Conservation (phyloP, 192 early-diverging fungal genomes). For the Endogone sp. region DNA sequence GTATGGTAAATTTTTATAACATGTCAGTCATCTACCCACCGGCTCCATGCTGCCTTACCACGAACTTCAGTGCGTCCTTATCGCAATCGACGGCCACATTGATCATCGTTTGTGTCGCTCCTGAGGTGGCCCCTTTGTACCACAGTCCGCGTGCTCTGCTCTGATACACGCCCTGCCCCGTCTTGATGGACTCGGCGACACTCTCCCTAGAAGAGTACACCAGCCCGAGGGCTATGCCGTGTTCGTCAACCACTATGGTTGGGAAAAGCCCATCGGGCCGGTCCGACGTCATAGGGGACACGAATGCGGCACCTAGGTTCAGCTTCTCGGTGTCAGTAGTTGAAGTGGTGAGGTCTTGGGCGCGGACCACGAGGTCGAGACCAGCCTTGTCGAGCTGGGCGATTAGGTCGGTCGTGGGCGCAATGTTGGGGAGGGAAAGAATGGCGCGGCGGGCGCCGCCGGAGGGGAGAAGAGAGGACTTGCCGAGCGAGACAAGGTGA, state of each 20-base stretch:
- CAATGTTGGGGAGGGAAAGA: constrained; percentile 16
- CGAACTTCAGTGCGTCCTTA: constrained; percentile 79
- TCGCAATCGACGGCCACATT: constrained; percentile 89
- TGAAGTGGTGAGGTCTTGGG: constrained; percentile 22
- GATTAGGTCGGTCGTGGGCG: constrained; percentile 18
- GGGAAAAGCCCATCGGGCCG: constrained; percentile 89
- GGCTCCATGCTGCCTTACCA: constrained; percentile 79
- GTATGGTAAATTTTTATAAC: no score
- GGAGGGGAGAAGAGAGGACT: constrained; percentile 30
- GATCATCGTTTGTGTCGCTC: constrained; percentile 85
- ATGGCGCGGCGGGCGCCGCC: constrained; percentile 37
- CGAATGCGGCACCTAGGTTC: constrained; percentile 56
- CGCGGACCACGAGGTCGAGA: constrained; percentile 31
- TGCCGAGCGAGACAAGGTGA: constrained; percentile 13
- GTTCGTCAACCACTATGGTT: constrained; percentile 92
- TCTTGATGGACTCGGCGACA: constrained; percentile 73
- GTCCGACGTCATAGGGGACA: constrained; percentile 62
- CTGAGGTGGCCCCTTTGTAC: constrained; percentile 95
- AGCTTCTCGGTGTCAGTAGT: constrained; percentile 15
- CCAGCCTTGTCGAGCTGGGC: constrained; percentile 24
- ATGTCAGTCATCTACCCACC: constrained; percentile 39
- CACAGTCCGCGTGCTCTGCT: constrained; percentile 86
- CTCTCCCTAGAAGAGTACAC: constrained; percentile 88
- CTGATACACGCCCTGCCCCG: constrained; percentile 88
- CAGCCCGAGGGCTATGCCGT: constrained; percentile 81